Percentiles rank a stretch among this genome's conserved stretches.
Conservation (phyloP, 352 stramenopile species). For the Elongisporangium anandrum region DNA sequence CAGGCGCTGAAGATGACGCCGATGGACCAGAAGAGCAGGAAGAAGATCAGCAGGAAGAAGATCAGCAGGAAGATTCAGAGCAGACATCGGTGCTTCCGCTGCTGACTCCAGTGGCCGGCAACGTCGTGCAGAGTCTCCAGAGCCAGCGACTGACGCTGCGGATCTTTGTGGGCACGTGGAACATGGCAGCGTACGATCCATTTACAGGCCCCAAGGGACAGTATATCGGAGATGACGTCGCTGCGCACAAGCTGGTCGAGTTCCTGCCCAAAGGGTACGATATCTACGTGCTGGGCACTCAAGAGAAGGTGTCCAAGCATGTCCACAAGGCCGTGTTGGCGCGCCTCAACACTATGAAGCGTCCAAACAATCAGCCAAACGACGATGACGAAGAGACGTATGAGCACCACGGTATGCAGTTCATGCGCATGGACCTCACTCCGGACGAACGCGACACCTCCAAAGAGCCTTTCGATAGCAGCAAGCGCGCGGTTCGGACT, state of each 20-base stretch:
- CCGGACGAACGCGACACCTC: not conserved
- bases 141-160: constrained; percentile 14
- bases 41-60: too few relatives aligned
- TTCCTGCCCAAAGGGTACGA: constrained; percentile 68
- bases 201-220: constrained; percentile 30
- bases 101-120: not conserved
- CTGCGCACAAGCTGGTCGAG: constrained; percentile 25
- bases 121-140: too few relatives aligned
- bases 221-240: constrained; percentile 38
- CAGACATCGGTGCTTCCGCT: not conserved
- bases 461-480: constrained; percentile 1
- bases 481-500: not conserved
- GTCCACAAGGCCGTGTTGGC: constrained; percentile 48
- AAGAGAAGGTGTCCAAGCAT: constrained; percentile 69
- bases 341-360: constrained; percentile 24
- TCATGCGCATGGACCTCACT: constrained; percentile 14
- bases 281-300: constrained; percentile 66
- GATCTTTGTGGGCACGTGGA: constrained; percentile 73
- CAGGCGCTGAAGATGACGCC: not conserved
- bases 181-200: constrained; percentile 66
- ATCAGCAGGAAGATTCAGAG: not conserved
- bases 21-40: not conserved
- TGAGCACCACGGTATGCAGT: not conserved
- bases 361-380: constrained; percentile 2
- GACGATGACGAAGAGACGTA: constrained; percentile 12